Evolutionary conservation across 2,329 filamentous ascomycete genomes (phyloP), one percentile per base, ranked within the genome.

Genomic region (Paracamarosporium sp.): DNA sequence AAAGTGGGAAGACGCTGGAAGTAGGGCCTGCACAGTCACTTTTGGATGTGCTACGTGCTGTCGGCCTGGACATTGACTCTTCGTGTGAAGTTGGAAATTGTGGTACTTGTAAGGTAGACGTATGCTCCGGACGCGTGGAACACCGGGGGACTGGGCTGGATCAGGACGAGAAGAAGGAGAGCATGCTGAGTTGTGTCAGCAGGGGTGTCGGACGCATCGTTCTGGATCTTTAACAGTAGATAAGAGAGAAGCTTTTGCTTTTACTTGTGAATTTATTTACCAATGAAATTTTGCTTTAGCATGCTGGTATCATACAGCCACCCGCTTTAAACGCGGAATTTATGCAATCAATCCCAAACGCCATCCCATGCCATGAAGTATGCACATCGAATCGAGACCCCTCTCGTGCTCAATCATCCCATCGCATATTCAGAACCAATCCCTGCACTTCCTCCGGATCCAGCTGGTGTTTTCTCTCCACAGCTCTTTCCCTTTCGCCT

Each of bases 71-170:
- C 20, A 69, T 81, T 6, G 76, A 77, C 61, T 77, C 69, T 43
- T 78, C 75, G 15, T 81, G 80, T 45, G 78, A 80, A 65, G 72
- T 73, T 7, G 79, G 79, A 0, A 80, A 79, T 45, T 82, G 79
- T 55, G 79, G 78, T 8, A 78, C 76, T 7, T 81, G 79, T 62
- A 72, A 65, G 45, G 75, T 81, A 1, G 72, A 71, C 30, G 67
- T 80, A 22, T 76, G 73, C 55, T 55, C 52, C 2, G 79, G 79
- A 8, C 63, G 69, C 28, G 68, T 80, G 12, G 71, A 75, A 38
- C 78, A 81, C 66, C 70, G 73, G 30, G 79, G 78, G 1, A 78
- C 70, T 2, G 76, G 68, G 13, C 61, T 80, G 48, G 43, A 66
- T 35, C 73, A 76, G 1, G 66, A 73, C 11, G 76, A 80, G 55